These are phyloP conservation scores for Aspergillus aculeatus DNA, from an alignment of 2,329 filamentous ascomycete species.

Conservation along the genomic window DNA sequence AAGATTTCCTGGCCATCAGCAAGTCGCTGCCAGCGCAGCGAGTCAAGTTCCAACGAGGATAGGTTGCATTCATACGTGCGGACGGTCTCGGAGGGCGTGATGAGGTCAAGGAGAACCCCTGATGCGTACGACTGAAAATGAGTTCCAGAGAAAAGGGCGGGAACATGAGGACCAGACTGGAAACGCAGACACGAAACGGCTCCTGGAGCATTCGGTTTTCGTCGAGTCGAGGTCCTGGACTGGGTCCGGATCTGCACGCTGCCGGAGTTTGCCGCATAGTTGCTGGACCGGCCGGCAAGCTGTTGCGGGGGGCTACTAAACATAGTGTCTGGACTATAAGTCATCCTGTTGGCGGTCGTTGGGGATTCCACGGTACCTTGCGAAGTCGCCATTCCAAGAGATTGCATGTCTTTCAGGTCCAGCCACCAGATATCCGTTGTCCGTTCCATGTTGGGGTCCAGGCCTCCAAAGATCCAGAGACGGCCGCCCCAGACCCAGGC, in stretches of 20 bases:
- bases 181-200: conserved; percentile 89
- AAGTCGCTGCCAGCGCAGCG: conserved; percentile 89
- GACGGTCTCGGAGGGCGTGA: conserved; percentile 86
- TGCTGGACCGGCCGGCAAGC: conserved; percentile 40
- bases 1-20: conserved; percentile 95
- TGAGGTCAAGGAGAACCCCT: conserved; percentile 87
- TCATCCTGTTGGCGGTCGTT: conserved; percentile 31
- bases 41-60: conserved; percentile 81
- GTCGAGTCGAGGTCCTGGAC: conserved; percentile 52
- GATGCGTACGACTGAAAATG: conserved; percentile 97
- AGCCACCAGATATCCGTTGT: conserved; percentile 97
- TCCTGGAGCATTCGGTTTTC: conserved; percentile 67
- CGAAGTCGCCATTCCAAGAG: conserved; percentile 71
- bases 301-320: conserved; percentile 39
- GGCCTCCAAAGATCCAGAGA: conserved; percentile 93
- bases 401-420: conserved; percentile 85
- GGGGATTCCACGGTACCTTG: conserved; percentile 52
- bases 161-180: conserved; percentile 79
- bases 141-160: conserved; percentile 83
- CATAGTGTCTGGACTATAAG: conserved; percentile 39
- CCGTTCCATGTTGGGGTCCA: conserved; percentile 96
- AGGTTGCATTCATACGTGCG: conserved; percentile 84
- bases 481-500: conserved; percentile 90
- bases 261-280: conserved; percentile 72
- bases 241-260: conserved; percentile 60